phyloP scores from a whole-genome alignment of 2,329 filamentous ascomycete genomes.

The Didymella pinodella region DNA sequence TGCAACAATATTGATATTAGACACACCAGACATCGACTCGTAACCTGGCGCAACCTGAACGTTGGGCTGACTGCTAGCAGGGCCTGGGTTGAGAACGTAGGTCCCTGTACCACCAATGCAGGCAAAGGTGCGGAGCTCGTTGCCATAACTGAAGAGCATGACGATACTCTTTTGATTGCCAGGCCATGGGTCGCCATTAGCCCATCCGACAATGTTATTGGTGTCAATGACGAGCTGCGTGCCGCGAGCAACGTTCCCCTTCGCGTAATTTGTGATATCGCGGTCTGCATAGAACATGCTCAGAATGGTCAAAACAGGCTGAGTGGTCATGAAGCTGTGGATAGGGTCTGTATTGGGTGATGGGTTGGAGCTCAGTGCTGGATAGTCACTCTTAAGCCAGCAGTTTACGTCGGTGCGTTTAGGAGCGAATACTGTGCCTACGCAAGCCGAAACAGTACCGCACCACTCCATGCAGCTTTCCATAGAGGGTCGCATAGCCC shows the following conservation, averaged over 20 bases:
- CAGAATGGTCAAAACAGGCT: slow-evolving; percentile 6
- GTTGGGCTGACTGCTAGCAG: slow-evolving; percentile 9
- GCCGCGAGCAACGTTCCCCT: slow-evolving; percentile 8
- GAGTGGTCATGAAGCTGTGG: slow-evolving; percentile 9
- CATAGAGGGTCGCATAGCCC: slow-evolving; percentile 3
- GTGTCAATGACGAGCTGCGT: slow-evolving; percentile 16
- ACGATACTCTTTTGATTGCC: slow-evolving; percentile 14
- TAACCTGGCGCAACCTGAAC: slow-evolving; percentile 13
- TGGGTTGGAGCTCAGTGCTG: neutral
- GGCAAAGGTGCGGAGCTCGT: slow-evolving; percentile 15
- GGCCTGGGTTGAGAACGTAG: slow-evolving; percentile 9
- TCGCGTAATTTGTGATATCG: slow-evolving; percentile 15
- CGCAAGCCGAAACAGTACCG: slow-evolving; percentile 9
- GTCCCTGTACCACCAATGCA: slow-evolving; percentile 3
- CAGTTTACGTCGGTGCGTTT: slow-evolving; percentile 8
- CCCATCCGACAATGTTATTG: slow-evolving; percentile 19
- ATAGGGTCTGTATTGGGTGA: slow-evolving; percentile 8
- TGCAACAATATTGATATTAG: slow-evolving; percentile 18
- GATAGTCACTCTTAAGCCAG: slow-evolving; percentile 13
- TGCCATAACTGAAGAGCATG: slow-evolving; percentile 16
- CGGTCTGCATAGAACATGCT: slow-evolving; percentile 19
- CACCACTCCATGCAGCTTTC: slow-evolving; percentile 18
- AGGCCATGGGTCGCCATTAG: slow-evolving; percentile 17
- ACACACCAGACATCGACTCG: slow-evolving; percentile 15
- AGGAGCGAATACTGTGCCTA: slow-evolving; percentile 8